Conservation (phyloP, 495 filamentous ascomycete genomes). For the Talaromyces wortmannii region DNA sequence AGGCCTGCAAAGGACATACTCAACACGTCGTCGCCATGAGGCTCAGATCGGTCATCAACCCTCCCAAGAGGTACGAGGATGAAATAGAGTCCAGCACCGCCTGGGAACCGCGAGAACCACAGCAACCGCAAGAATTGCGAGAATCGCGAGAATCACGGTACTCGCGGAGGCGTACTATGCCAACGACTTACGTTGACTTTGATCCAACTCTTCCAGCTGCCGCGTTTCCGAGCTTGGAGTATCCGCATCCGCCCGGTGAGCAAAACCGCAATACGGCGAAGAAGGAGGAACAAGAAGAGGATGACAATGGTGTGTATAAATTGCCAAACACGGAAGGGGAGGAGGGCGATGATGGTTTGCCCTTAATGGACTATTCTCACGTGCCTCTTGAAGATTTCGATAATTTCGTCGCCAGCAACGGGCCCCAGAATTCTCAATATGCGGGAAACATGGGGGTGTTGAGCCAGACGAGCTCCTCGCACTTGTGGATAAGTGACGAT, state of each 20-base stretch:
- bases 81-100: conserved; percentile 4
- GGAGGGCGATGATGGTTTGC: not conserved
- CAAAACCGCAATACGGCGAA: not conserved
- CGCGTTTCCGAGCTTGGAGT: conserved; percentile 33
- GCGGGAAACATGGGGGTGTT: conserved; percentile 27
- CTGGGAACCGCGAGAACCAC: conserved; percentile 3
- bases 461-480: not conserved
- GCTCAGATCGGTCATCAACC: conserved; percentile 10
- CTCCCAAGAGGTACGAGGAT: conserved; percentile 8
- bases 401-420: conserved; percentile 26
- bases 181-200: conserved; percentile 17
- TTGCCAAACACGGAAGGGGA: not conserved
- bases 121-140: conserved; percentile 10
- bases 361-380: conserved; percentile 4
- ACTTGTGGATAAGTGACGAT: conserved; percentile 11
- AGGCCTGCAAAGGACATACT: not conserved
- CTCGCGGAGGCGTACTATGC: conserved; percentile 13
- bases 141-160: not conserved
- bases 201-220: conserved; percentile 35
- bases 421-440: conserved; percentile 25
- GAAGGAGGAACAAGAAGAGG: not conserved
- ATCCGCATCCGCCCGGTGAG: conserved; percentile 3
- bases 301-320: not conserved
- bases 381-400: conserved; percentile 13
- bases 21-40: conserved; percentile 6